phyloP scores from a whole-genome alignment of 2,329 filamentous ascomycete genomes.

The Elsinoe arachidis region DNA sequence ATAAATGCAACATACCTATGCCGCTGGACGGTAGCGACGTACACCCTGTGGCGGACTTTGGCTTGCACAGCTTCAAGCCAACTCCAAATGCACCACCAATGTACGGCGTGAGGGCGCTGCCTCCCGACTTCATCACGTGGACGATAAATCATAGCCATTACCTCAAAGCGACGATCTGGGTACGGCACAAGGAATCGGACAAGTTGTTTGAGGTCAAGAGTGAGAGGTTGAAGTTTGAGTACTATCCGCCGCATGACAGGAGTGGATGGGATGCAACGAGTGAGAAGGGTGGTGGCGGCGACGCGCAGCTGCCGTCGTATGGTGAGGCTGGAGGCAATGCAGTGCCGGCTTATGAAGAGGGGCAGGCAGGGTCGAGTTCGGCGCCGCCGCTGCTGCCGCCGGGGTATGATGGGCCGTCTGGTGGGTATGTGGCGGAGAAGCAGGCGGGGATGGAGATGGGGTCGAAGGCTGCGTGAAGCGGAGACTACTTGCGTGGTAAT shows the following conservation, averaged over 20 bases:
- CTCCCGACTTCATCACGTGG: constrained; percentile 6
- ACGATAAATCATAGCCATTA: constrained; percentile 7
- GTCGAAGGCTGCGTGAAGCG: neutral
- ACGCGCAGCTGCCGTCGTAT: neutral
- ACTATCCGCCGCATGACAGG: neutral
- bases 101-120: neutral
- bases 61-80: neutral
- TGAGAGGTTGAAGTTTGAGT: neutral
- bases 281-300: neutral
- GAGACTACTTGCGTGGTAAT: neutral
- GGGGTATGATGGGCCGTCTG: neutral
- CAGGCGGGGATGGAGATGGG: neutral
- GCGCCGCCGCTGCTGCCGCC: neutral
- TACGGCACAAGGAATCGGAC: constrained; percentile 6
- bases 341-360: neutral
- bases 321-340: neutral
- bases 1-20: neutral
- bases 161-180: neutral
- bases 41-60: constrained; percentile 1
- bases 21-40: neutral
- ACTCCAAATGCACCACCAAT: neutral
- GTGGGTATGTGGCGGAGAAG: neutral
- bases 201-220: constrained; percentile 11
- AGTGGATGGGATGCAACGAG: neutral
- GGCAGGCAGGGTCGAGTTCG: neutral